Base-by-base conservation (phyloP, 2,329 filamentous ascomycete species). In the Rhynchosporium graminicola region DNA sequence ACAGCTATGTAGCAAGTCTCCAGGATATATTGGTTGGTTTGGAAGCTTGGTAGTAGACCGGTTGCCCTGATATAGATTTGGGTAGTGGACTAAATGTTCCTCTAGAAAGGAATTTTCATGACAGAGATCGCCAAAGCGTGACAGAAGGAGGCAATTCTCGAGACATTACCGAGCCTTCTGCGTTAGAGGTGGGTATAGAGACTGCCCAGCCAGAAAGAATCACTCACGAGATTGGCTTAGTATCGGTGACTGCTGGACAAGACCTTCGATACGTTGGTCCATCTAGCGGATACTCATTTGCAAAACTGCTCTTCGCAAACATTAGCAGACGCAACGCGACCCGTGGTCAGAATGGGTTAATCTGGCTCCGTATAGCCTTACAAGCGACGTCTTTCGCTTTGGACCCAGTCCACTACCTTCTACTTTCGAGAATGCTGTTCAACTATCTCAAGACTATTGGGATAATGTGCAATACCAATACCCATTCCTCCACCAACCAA, bases 201-300 rank as follows among this genome's bases (percentile, higher is more conserved):
- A 20, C 29, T 47, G 38, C 38, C 15, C 40, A 47, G 4, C 59
- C 54, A 68, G 67, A 59, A 65, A 66, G 68, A 3, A 68, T 78
- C 1, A 77, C 80, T 1, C 81, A 84, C 63, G 80, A 84, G 64
- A 82, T 84, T 15, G 82, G 82, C 0, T 68, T 84, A 13, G 76
- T 84, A 0, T 82, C 82, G 0, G 72, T 84, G 1, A 80, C 79
- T 1, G 75, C 75, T 3, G 80, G 78, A 29, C 74, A 76, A 48
- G 80, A 81, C 26, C 79, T 78, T 3, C 76, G 80, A 61, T 84
- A 84, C 54, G 80, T 84, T 13, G 82, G 82, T 0, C 82, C 82
- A 2, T 84, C 82, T 0, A 84, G 82, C 43, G 82, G 82, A 0
- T 82, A 82, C 61, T 82, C 82, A 47, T 76, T 84, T 12, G 80